Base-by-base conservation (phyloP, 805 yeast genomes). In the Yamadazyma nakazawae region DNA sequence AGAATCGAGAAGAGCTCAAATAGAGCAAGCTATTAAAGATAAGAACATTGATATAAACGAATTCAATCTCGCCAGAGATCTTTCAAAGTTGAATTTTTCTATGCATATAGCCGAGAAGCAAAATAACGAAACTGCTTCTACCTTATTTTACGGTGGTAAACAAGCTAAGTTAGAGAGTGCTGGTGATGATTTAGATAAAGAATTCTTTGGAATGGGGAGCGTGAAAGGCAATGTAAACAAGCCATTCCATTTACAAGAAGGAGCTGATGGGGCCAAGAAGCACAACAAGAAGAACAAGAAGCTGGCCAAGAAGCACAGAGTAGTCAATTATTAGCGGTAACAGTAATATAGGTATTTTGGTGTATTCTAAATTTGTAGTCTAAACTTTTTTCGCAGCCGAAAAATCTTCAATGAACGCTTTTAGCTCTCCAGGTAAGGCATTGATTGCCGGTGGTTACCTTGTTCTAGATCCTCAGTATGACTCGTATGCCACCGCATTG, bases 371-470 rank as follows among this genome's bases (percentile, higher is more conserved):
- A 5, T 21, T 21, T 21, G 24, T n/a, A n/a, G n/a, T n/a, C n/a
- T n/a, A 21, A 21, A 13, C 32, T 11, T 28, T 28, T 28, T 28
- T 28, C 32, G 32, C 32, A 28, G 32, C 32, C 32, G 37, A 34
- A 34, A 34, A 34, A 14, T 32, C 37, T 34, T n/a, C 19, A 21
- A 35, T 42, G 45, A 88, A 28, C 16, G 47, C 84, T 8, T 92
- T 81, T 61, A 86, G 96, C 59, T 95, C 98, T 0, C 97, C 99
- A 0, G 97, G 98, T 0, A 94, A 94, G 63, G 98, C 97, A 1
- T 71, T 94, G 24, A 57, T 94, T 11, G 97, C 94, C 0, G 99
- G 99, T 16, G 99, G 99, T 0, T 94, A 94, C 61, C 74, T 94
- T 30, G 98, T 94, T 0, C 69, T 94, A 17, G 94, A 87, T 48